These are phyloP conservation scores for Eragrostis tef DNA, from an alignment of 202 grass and related monocot genomes.

Conservation along the genomic window DNA sequence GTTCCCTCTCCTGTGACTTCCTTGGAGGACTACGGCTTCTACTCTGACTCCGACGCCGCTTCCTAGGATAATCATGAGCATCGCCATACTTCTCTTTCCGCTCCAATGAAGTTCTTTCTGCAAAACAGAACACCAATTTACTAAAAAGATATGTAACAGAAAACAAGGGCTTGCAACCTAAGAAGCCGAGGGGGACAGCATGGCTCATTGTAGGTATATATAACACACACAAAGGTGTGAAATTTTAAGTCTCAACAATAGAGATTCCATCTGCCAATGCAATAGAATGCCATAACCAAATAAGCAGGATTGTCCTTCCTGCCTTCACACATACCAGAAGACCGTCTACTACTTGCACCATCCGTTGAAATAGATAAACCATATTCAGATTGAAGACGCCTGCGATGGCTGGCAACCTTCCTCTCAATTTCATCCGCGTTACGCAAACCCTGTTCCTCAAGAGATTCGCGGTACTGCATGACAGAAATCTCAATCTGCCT, in stretches of 20 bases:
- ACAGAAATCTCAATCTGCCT: constrained; percentile 90
- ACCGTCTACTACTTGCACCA: constrained; percentile 57
- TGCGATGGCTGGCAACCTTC: constrained; percentile 76
- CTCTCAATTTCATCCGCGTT: constrained; percentile 82
- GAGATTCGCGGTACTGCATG: constrained; percentile 87
- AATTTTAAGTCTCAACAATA: constrained; percentile 31
- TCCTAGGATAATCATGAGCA: constrained; percentile 62
- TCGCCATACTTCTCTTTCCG: constrained; percentile 64
- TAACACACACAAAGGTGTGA: background rate
- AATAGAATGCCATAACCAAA: constrained; percentile 24
- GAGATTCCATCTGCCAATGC: constrained; percentile 19
- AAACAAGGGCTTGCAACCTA: background rate
- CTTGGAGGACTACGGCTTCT: constrained; percentile 75
- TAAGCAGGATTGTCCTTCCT: constrained; percentile 1
- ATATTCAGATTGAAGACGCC: constrained; percentile 79
- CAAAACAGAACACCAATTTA: constrained; percentile 22
- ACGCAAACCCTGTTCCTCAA: constrained; percentile 81
- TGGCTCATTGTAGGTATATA: constrained; percentile 32
- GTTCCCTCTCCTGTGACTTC: constrained; percentile 75
- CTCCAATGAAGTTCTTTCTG: constrained; percentile 68
- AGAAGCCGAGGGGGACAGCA: constrained; percentile 5
- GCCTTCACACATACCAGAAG: constrained; percentile 65
- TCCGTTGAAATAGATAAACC: constrained; percentile 71
- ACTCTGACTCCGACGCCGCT: constrained; percentile 61
- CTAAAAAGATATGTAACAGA: constrained; percentile 14